Evolutionary conservation across 1,284 basidiomycete species (phyloP), one percentile per base, ranked within the genome.

Genomic region (Microbotryum saponariae): DNA sequence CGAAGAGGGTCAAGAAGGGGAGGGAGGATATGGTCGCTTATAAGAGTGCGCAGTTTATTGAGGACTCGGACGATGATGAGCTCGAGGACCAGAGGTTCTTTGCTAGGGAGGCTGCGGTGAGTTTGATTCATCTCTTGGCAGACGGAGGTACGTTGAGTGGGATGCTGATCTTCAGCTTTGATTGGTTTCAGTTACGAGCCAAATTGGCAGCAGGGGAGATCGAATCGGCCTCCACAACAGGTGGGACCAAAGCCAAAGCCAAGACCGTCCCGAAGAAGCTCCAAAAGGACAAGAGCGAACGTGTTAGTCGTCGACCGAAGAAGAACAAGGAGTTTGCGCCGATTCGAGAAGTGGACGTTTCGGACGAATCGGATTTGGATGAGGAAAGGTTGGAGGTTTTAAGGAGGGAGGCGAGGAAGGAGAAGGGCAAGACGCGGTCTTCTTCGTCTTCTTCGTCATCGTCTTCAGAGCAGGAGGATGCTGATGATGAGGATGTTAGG

Each of bases 31-130:
- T 83, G 70, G 81, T 85, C 75, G 75, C 79, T 60, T 92, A 87
- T 80, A 91, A 91, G 76, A 87, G 85, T 14, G 90, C 91, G 7
- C 86, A 90, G 73, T 90, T 92, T 73, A 91, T 93, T 73, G 83
- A 86, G 72, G 8, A 12, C 10, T 51, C 16, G 64, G 88, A 89
- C 21, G 82, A 85, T 68, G 83, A 87, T 74, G 73, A 73, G 20
- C 78, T 87, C 52, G 68, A 71, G 3, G 75, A 77, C 46, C 67
- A 61, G 27, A 81, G 78, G 6, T 94, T 94, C 80, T 84, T 91
- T 65, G 86, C 82, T 71, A 82, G 80, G 68, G 90, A 93, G 75
- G 82, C 80, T 66, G 78, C 72, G 61, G 72, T 83, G 52, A 76
- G 84, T 54, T 78, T 77, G 71, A 27, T 27, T 27, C 6, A 27